Percentiles rank a stretch among this genome's conserved stretches.
phyloP scores from a whole-genome alignment of 495 filamentous ascomycete species.

The Penicillium pulvis region DNA sequence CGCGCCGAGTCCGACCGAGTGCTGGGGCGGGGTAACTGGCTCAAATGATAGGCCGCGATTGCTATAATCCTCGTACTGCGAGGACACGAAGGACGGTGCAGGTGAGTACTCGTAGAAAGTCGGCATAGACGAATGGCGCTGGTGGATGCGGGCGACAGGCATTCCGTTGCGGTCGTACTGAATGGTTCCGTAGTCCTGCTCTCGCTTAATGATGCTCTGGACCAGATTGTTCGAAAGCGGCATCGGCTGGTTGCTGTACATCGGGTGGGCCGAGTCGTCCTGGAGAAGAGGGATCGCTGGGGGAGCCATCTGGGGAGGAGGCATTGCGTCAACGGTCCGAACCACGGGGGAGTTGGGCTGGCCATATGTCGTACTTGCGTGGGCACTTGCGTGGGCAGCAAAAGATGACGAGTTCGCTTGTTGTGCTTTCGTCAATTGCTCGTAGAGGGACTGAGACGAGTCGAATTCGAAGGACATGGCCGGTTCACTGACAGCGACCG shows the following conservation, averaged over 20 bases:
- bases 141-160: constrained; percentile 75
- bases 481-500: constrained; percentile 92
- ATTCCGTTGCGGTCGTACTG: constrained; percentile 93
- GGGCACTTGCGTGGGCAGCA: constrained; percentile 79
- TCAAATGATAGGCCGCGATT: constrained; percentile 94
- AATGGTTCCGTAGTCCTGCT: constrained; percentile 71
- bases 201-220: constrained; percentile 76
- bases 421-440: constrained; percentile 99
- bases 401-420: constrained; percentile 97
- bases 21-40: constrained; percentile 93
- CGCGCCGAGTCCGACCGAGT: constrained; percentile 70
- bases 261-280: constrained; percentile 76
- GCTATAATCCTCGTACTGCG: constrained; percentile 96
- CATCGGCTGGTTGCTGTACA: constrained; percentile 63
- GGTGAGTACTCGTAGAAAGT: constrained; percentile 98
- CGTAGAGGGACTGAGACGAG: constrained; percentile 97
- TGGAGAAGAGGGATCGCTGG: constrained; percentile 76
- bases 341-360: constrained; percentile 84
- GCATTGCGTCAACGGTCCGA: constrained; percentile 87
- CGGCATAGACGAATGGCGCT: constrained; percentile 95
- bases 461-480: constrained; percentile 98
- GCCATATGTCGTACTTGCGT: constrained; percentile 74
- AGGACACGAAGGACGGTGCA: constrained; percentile 95
- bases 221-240: constrained; percentile 61
- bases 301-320: constrained; percentile 67